A percentile compares a stretch with the other conserved stretches of the same genome.
These are phyloP conservation scores for Hylodesmum podocarpum DNA, from an alignment of 306 rosid genomes.

Conservation along the genomic window DNA sequence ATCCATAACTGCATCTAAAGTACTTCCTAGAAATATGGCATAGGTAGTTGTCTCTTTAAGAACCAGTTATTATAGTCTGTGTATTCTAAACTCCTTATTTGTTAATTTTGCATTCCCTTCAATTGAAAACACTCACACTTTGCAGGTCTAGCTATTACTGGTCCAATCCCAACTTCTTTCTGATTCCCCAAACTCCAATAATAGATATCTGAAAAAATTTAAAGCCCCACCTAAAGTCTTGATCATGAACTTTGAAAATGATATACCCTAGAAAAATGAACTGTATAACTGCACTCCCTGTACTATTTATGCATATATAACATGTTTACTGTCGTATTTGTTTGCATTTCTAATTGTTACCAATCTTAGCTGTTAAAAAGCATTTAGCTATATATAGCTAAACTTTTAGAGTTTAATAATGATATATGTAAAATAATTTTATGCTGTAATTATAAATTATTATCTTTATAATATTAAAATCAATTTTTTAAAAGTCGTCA, in stretches of 20 bases:
- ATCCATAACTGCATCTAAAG: background rate
- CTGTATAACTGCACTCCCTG: background rate
- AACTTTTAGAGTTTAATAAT: too few species aligned
- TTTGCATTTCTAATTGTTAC: background rate
- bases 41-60: background rate
- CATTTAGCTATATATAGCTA: too few species aligned
- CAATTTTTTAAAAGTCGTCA: too few species aligned
- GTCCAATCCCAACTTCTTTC: background rate
- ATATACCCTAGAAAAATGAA: background rate
- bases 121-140: background rate
- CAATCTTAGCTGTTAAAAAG: background rate
- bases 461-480: too few species aligned
- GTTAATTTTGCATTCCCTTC: background rate
- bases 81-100: background rate
- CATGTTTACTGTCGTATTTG: background rate
- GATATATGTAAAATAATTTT: too few species aligned
- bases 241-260: background rate
- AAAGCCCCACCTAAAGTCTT: background rate
- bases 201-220: background rate
- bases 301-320: background rate
- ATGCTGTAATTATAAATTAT: too few species aligned
- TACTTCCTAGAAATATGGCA: conserved; percentile 12
- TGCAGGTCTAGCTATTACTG: background rate
- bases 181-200: background rate
- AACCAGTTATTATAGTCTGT: background rate